Conservation (phyloP, 306 rosid species). For the Rosa persica region DNA sequence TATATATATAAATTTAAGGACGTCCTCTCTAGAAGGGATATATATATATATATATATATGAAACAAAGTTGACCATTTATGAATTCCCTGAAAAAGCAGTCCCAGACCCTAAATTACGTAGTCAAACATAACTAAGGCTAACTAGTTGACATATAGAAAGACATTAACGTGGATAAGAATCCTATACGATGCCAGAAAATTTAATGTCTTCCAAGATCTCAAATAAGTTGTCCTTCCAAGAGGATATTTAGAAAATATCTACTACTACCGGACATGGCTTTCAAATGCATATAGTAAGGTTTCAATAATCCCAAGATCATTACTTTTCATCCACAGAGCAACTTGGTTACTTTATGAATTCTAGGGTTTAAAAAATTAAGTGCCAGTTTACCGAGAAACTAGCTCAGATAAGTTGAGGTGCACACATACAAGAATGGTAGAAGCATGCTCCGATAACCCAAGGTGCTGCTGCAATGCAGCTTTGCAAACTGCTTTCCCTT, state of each 20-base stretch:
- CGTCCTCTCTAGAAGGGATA: no score
- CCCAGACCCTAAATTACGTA: background rate
- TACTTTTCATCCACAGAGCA: background rate
- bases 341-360: background rate
- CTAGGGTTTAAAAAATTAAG: constrained; percentile 12
- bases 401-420: constrained; percentile 11
- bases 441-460: constrained; percentile 54
- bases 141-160: background rate
- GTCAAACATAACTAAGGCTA: background rate
- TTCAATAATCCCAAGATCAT: background rate
- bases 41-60: no score
- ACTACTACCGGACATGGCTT: background rate
- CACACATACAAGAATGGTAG: constrained; percentile 53
- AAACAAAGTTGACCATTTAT: background rate
- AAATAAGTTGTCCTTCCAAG: background rate
- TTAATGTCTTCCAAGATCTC: background rate
- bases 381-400: constrained; percentile 7
- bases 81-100: background rate
- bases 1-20: no score
- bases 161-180: background rate
- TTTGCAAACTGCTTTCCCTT: constrained; percentile 75
- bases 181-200: background rate
- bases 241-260: background rate
- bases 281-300: background rate
- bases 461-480: constrained; percentile 55